Evolutionary conservation across 2,329 filamentous ascomycete species (phyloP).

Genomic region (Aspergillus awamori): DNA sequence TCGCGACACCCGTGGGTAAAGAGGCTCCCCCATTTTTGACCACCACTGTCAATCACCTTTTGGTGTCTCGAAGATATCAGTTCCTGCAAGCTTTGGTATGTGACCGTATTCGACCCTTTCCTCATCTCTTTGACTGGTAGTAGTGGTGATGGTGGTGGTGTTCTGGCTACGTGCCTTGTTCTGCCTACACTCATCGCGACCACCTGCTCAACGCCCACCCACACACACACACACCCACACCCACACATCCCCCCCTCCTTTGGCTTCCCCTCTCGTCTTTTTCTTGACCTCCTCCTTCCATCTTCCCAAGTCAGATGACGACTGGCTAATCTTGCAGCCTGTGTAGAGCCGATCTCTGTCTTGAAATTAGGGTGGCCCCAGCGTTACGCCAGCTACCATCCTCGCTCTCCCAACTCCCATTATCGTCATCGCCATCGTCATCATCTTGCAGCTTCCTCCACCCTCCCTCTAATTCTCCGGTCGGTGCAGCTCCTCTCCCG

Average conservation of each 20-base stretch:
- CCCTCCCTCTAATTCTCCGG: constrained; percentile 15
- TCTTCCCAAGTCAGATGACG: constrained; percentile 23
- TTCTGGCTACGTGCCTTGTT: neutral
- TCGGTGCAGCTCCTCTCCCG: constrained; percentile 21
- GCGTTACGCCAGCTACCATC: constrained; percentile 19
- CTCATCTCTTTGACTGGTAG: too few species aligned
- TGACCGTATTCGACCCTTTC: neutral
- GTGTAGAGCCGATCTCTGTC: constrained; percentile 20
- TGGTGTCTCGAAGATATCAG: neutral
- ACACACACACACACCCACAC: constrained; percentile 8
- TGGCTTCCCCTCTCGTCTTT: constrained; percentile 9
- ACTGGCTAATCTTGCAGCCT: constrained; percentile 24
- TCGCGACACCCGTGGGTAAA: constrained; percentile 2
- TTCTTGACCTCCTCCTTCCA: constrained; percentile 5
- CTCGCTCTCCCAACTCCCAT: constrained; percentile 4
- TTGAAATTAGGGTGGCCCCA: constrained; percentile 17
- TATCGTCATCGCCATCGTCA: constrained; percentile 14
- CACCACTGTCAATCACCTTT: neutral
- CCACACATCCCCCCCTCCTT: constrained; percentile 9
- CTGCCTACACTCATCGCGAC: constrained; percentile 1
- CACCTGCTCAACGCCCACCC: constrained; percentile 6
- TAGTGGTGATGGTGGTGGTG: neutral
- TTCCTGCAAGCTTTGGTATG: constrained; percentile 16
- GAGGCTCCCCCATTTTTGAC: neutral
- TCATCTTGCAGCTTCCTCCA: constrained; percentile 16